phyloP scores from a whole-genome alignment of 2,329 filamentous ascomycete genomes.

The Colletotrichum sidae region DNA sequence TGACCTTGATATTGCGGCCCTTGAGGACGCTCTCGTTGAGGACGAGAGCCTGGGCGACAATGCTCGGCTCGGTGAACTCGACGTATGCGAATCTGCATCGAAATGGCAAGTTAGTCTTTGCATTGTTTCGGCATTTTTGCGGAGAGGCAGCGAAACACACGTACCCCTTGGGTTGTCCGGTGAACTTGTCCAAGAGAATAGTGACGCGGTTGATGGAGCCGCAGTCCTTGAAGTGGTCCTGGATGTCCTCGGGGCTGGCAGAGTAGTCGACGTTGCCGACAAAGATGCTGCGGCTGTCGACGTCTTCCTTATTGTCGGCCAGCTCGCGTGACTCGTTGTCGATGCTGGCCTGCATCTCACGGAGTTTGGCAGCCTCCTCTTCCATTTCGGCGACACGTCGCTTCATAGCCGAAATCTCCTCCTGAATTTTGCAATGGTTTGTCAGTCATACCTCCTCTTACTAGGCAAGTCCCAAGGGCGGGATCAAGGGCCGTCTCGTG shows the following conservation, averaged over 20 bases:
- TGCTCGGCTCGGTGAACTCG: slow-evolving; percentile 93
- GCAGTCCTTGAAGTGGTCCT: slow-evolving; percentile 97
- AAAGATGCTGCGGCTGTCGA: slow-evolving; percentile 95
- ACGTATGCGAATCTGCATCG: slow-evolving; percentile 91
- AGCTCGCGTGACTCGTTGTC: slow-evolving; percentile 87
- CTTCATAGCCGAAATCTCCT: slow-evolving; percentile 92
- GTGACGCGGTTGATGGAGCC: slow-evolving; percentile 98
- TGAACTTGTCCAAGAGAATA: slow-evolving; percentile 97
- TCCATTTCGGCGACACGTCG: slow-evolving; percentile 89
- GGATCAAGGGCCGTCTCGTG: slow-evolving; percentile 22
- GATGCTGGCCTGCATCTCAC: slow-evolving; percentile 87
- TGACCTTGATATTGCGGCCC: slow-evolving; percentile 93
- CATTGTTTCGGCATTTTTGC: neutral
- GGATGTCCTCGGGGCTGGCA: slow-evolving; percentile 96
- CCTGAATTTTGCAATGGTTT: slow-evolving; percentile 50
- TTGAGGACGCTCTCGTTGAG: slow-evolving; percentile 97
- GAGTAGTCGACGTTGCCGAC: slow-evolving; percentile 99
- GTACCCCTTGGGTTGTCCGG: slow-evolving; percentile 98
- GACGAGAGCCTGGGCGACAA: slow-evolving; percentile 93
- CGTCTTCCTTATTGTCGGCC: slow-evolving; percentile 88
- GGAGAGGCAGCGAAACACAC: slow-evolving; percentile 45
- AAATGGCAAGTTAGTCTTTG: neutral
- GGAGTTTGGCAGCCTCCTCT: slow-evolving; percentile 85
- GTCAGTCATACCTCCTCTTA: slow-evolving; percentile 39
- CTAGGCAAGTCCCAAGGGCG: slow-evolving; percentile 33